Percentiles rank a stretch among this genome's conserved stretches.
Evolutionary conservation across 306 rosid genomes (phyloP).

Genomic region (Pterocarpus macrocarpus): DNA sequence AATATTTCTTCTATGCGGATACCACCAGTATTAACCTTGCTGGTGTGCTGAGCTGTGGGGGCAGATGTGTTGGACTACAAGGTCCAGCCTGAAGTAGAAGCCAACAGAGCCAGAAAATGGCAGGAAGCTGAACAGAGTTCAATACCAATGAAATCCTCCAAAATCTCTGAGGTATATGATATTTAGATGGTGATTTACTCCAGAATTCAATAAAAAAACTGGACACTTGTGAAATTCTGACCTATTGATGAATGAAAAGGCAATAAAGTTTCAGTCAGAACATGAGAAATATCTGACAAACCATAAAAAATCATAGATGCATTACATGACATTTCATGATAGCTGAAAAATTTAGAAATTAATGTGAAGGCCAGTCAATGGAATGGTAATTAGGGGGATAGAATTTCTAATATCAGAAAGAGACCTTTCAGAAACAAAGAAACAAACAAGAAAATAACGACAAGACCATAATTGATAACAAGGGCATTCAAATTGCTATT

Average conservation of each 20-base stretch:
- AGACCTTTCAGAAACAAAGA: constrained; percentile 61
- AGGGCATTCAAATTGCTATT: constrained; percentile 54
- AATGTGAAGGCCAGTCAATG: constrained; percentile 53
- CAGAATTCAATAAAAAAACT: constrained; percentile 53
- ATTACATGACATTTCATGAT: constrained; percentile 53
- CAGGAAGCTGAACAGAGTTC: constrained; percentile 58
- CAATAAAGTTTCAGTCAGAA: constrained; percentile 67
- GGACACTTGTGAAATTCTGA: constrained; percentile 72
- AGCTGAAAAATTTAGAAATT: constrained; percentile 39
- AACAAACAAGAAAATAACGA: constrained; percentile 59
- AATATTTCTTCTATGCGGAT: constrained; percentile 39
- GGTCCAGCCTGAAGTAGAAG: constrained; percentile 42
- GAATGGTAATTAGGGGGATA: constrained; percentile 66
- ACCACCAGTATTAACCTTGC: constrained; percentile 34
- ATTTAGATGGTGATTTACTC: constrained; percentile 66
- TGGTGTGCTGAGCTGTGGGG: constrained; percentile 50
- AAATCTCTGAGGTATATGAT: constrained; percentile 53
- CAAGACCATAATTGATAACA: constrained; percentile 57
- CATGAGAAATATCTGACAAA: constrained; percentile 84
- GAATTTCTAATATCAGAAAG: constrained; percentile 65
- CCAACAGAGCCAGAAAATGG: background rate
- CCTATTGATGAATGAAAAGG: constrained; percentile 77
- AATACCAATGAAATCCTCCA: constrained; percentile 56
- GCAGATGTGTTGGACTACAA: constrained; percentile 43
- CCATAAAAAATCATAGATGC: constrained; percentile 62